Percentiles rank a stretch among this genome's conserved stretches.
Conservation (phyloP, 1,139 yeast genomes). For the Spathaspora sp. region DNA sequence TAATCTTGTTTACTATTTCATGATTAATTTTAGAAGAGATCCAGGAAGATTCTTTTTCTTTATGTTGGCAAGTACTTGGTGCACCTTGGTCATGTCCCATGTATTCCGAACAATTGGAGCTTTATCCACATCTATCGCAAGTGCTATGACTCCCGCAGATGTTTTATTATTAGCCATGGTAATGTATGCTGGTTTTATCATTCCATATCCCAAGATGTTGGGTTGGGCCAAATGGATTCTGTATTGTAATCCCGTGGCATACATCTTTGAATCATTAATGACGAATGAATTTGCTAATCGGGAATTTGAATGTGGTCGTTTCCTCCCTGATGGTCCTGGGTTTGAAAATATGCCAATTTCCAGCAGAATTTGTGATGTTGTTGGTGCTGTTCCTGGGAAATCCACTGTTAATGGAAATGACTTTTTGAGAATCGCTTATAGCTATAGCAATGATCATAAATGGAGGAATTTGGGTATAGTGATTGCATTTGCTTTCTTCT, state of each 20-base stretch:
- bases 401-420: constrained; percentile 55
- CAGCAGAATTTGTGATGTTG: constrained; percentile 57
- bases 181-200: constrained; percentile 60
- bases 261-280: constrained; percentile 56
- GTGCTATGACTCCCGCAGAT: constrained; percentile 65
- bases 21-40: constrained; percentile 53
- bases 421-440: constrained; percentile 47
- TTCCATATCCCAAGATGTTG: constrained; percentile 57
- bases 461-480: constrained; percentile 88
- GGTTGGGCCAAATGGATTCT: constrained; percentile 67
- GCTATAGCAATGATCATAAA: constrained; percentile 58
- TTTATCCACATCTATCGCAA: constrained; percentile 49
- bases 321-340: constrained; percentile 52
- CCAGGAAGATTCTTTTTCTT: constrained; percentile 64
- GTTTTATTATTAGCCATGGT: constrained; percentile 50
- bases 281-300: constrained; percentile 55
- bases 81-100: constrained; percentile 54
- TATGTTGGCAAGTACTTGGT: constrained; percentile 42
- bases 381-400: constrained; percentile 64
- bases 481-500: constrained; percentile 55
- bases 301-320: constrained; percentile 44
- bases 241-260: constrained; percentile 56
- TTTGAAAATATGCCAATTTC: constrained; percentile 34
- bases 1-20: constrained; percentile 53
- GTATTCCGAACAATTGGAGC: constrained; percentile 64